Conservation (phyloP, 2,329 filamentous ascomycete genomes). For the Cryphonectria radicalis region DNA sequence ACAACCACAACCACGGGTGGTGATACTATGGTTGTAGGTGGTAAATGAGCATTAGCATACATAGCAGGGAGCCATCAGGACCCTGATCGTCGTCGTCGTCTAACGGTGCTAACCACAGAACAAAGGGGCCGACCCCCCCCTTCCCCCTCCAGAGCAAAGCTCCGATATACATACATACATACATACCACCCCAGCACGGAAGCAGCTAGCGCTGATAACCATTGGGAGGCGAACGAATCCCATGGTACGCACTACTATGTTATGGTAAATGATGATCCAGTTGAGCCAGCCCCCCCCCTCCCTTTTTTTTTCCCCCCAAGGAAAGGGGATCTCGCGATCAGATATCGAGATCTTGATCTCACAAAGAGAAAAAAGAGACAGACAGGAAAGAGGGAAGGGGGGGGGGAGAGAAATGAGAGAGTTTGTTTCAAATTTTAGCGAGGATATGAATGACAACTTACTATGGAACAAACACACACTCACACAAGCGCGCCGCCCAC, state of each 20-base stretch:
- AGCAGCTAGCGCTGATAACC: neutral
- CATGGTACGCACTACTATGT: neutral
- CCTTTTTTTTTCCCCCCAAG: neutral
- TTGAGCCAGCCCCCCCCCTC: neutral
- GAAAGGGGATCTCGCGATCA: neutral
- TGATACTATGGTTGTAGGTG: neutral
- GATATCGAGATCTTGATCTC: neutral
- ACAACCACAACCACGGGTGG: too few relatives aligned
- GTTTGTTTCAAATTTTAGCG: too few relatives aligned
- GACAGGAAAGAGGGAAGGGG: too few relatives aligned
- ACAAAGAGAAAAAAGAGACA: neutral
- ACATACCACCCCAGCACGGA: neutral
- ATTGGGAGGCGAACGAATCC: neutral
- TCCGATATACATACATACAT: neutral
- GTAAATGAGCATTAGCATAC: neutral
- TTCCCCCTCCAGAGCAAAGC: neutral
- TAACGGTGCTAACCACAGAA: neutral
- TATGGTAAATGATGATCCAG: neutral
- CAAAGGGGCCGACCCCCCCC: too few relatives aligned
- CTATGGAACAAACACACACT: too few relatives aligned
- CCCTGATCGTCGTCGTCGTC: slow-evolving; percentile 10
- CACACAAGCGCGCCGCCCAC: neutral
- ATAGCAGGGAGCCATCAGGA: neutral
- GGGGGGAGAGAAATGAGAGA: neutral
- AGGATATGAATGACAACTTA: too few relatives aligned